Conservation (phyloP, 75 land plant genomes). For the Sequoiadendron giganteum region DNA sequence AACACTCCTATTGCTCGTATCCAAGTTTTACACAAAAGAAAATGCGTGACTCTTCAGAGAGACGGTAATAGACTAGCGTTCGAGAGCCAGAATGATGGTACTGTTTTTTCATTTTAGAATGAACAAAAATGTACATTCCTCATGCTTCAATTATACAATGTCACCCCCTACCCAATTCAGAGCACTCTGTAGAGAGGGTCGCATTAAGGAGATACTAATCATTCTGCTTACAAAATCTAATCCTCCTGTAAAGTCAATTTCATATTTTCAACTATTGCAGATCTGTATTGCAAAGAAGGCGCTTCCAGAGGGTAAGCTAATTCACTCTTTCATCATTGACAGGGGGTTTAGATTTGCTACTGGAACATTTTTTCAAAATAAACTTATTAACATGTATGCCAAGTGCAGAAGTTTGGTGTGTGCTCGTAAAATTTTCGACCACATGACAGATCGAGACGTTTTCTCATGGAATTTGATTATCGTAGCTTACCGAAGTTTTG, state of each 20-base stretch:
- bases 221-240: background rate
- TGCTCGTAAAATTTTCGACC: slow-evolving; percentile 21
- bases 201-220: background rate
- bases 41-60: too few species aligned
- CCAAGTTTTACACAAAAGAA: too few species aligned
- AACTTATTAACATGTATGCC: slow-evolving; percentile 24
- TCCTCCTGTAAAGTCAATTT: background rate
- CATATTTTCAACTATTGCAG: slow-evolving; percentile 1
- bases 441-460: background rate
- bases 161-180: background rate
- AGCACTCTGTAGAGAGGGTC: background rate
- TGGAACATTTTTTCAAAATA: slow-evolving; percentile 9
- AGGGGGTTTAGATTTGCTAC: background rate
- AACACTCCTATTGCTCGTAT: too few species aligned
- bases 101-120: background rate
- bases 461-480: background rate
- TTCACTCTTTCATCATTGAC: background rate
- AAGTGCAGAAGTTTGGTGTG: slow-evolving; percentile 7
- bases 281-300: background rate
- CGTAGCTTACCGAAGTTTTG: background rate
- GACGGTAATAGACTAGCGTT: too few species aligned
- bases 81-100: too few species aligned
- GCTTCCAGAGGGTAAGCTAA: background rate
- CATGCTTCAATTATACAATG: background rate
- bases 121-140: background rate